These are phyloP conservation scores for Simplicillium sp. DNA, from an alignment of 2,329 filamentous ascomycete genomes.

Conservation along the genomic window DNA sequence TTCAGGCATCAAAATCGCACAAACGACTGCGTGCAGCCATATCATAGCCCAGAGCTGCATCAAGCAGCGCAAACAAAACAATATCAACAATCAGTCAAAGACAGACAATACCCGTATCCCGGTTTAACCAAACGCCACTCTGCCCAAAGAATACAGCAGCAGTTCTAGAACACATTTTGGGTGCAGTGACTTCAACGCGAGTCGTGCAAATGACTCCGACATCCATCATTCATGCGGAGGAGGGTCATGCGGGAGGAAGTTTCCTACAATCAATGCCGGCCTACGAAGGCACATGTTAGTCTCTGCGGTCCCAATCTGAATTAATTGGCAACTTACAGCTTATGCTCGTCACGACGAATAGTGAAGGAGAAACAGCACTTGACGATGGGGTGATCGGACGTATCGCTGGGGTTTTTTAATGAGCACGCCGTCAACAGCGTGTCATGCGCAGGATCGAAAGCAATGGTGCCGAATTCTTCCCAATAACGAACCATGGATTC, in stretches of 20 bases:
- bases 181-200: too few relatives aligned
- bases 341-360: constrained; percentile 87
- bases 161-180: too few relatives aligned
- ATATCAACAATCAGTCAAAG: too few relatives aligned
- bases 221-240: constrained; percentile 11
- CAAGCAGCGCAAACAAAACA: too few relatives aligned
- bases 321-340: constrained; percentile 62
- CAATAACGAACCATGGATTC: constrained; percentile 94
- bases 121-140: constrained; percentile 11
- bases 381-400: constrained; percentile 62
- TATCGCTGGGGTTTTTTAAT: constrained; percentile 69
- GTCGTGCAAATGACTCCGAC: too few relatives aligned
- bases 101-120: too few relatives aligned
- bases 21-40: too few relatives aligned
- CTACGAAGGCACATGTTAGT: constrained; percentile 32
- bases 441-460: constrained; percentile 89
- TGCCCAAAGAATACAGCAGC: background rate
- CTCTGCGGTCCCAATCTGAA: background rate
- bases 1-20: too few relatives aligned
- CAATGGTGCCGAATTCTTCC: constrained; percentile 98
- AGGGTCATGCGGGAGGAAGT: constrained; percentile 83
- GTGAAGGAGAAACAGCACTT: constrained; percentile 98
- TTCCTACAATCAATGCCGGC: constrained; percentile 89
- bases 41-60: too few relatives aligned
- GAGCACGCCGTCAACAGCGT: constrained; percentile 91